These are phyloP conservation scores for Hippophae gyantsensis DNA, from an alignment of 306 rosid genomes.

Conservation along the genomic window DNA sequence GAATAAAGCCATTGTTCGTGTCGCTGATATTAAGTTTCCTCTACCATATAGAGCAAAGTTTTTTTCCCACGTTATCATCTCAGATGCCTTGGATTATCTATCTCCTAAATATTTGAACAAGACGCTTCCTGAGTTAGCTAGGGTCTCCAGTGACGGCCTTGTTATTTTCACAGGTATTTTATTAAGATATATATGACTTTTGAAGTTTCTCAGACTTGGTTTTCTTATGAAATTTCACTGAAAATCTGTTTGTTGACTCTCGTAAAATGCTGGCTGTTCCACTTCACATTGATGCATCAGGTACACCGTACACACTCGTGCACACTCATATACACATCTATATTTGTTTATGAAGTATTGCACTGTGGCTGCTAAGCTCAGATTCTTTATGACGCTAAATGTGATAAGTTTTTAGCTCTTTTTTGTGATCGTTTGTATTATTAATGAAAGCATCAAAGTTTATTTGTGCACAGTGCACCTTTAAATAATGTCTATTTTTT, in stretches of 20 bases:
- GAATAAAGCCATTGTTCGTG: conserved; percentile 65
- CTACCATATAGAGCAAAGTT: conserved; percentile 80
- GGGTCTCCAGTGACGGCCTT: conserved; percentile 65
- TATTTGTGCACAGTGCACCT: no score
- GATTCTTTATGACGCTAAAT: no score
- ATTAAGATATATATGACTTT: neutral
- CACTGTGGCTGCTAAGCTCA: no score
- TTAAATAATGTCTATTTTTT: no score
- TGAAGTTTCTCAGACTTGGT: neutral
- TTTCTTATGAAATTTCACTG: neutral
- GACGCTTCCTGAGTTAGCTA: conserved; percentile 82
- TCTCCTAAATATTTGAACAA: conserved; percentile 78
- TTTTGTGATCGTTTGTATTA: no score
- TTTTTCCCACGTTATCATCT: conserved; percentile 69
- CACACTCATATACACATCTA: no score
- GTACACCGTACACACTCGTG: no score
- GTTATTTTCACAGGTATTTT: conserved; percentile 64
- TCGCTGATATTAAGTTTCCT: conserved; percentile 75
- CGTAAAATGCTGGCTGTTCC: no score
- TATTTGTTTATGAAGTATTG: no score
- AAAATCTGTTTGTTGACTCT: neutral
- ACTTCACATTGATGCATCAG: no score
- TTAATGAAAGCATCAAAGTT: no score
- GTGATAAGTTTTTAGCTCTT: no score
- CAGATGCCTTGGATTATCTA: conserved; percentile 84